phyloP scores from a whole-genome alignment of 352 stramenopile genomes.

The Globisporangium heterothallicum region DNA sequence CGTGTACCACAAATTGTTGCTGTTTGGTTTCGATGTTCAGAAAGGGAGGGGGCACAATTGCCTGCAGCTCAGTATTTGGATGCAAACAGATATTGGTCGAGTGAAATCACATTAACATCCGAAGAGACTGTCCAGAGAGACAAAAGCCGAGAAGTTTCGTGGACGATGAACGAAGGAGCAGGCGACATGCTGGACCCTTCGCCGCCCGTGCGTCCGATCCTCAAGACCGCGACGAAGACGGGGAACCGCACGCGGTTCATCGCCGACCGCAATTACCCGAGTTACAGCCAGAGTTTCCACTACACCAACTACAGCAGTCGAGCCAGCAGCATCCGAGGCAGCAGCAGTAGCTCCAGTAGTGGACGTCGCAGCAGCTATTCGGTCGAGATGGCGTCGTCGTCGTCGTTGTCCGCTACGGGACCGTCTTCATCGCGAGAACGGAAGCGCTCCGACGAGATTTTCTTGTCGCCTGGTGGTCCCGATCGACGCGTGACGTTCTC shows the following conservation, averaged over 20 bases:
- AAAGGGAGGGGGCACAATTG: neutral
- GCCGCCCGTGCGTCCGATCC: conserved; percentile 42
- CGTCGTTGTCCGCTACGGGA: conserved; percentile 6
- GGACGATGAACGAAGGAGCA: neutral
- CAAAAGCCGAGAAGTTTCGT: conserved; percentile 4
- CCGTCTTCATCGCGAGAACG: conserved; percentile 12
- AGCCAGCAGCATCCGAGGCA: neutral
- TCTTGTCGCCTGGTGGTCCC: conserved; percentile 19
- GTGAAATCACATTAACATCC: too few relatives aligned
- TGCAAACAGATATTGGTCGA: too few relatives aligned
- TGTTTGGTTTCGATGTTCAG: neutral
- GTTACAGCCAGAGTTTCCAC: conserved; percentile 18
- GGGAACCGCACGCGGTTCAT: conserved; percentile 15
- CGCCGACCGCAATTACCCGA: conserved; percentile 19
- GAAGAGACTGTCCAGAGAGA: neutral
- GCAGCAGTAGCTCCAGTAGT: neutral
- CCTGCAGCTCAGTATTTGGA: too few relatives aligned
- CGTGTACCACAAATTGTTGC: conserved; percentile 1
- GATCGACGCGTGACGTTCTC: conserved; percentile 69
- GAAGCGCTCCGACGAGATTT: conserved; percentile 21
- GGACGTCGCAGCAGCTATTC: conserved; percentile 4
- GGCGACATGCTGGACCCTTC: conserved; percentile 6
- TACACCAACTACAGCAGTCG: conserved; percentile 13
- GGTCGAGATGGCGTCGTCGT: neutral
- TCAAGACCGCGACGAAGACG: conserved; percentile 36